A percentile compares a stretch with the other conserved stretches of the same genome.
These are phyloP conservation scores for Malassezia obtusa DNA, from an alignment of 1,284 basidiomycete genomes.

Conservation along the genomic window DNA sequence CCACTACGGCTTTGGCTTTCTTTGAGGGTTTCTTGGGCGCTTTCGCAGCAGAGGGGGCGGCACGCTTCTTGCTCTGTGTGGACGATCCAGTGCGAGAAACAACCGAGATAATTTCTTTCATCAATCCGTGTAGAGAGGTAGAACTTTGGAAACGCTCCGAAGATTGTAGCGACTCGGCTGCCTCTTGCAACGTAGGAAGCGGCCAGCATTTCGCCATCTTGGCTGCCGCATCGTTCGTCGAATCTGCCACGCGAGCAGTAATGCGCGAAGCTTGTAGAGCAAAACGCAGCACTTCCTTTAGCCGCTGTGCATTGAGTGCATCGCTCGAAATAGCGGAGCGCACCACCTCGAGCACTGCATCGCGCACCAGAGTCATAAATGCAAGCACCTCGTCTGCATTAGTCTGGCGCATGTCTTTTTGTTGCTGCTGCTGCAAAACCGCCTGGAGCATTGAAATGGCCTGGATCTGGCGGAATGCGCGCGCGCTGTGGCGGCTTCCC, in stretches of 20 bases:
- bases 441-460: conserved; percentile 63
- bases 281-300: conserved; percentile 72
- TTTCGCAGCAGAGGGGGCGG: conserved; percentile 9
- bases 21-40: conserved; percentile 23
- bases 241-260: conserved; percentile 52
- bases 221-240: background rate
- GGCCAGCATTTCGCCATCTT: conserved; percentile 38
- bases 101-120: conserved; percentile 52
- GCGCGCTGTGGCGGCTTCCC: conserved; percentile 41
- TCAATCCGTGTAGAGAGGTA: conserved; percentile 52
- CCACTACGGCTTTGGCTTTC: conserved; percentile 19
- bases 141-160: conserved; percentile 27
- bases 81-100: background rate
- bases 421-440: conserved; percentile 55
- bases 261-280: conserved; percentile 61
- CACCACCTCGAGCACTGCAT: conserved; percentile 55
- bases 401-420: conserved; percentile 39
- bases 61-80: conserved; percentile 4
- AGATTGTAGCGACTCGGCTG: conserved; percentile 18
- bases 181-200: conserved; percentile 41
- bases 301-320: conserved; percentile 57
- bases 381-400: conserved; percentile 50
- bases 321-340: conserved; percentile 53
- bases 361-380: conserved; percentile 56
- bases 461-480: conserved; percentile 52